phyloP scores from a whole-genome alignment of 306 rosid species.

The Echinosophora koreensis region DNA sequence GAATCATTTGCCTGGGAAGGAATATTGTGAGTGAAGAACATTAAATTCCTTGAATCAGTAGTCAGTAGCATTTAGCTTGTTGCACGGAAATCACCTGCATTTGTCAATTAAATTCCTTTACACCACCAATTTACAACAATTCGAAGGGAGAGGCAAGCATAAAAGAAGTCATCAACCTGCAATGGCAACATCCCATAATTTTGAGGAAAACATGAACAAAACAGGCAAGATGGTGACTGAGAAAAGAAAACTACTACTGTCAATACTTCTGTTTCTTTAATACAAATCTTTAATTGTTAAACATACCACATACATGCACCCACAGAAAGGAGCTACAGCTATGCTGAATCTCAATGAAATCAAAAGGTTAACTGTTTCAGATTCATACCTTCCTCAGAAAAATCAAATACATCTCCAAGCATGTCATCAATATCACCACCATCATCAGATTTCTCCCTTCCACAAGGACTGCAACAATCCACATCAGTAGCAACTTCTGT shows the following conservation, averaged over 20 bases:
- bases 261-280: constrained; percentile 2
- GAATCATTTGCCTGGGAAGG: constrained; percentile 59
- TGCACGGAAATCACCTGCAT: constrained; percentile 59
- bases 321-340: background rate
- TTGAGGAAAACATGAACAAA: constrained; percentile 53
- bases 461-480: constrained; percentile 75
- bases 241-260: constrained; percentile 14
- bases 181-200: constrained; percentile 52
- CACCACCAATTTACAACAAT: constrained; percentile 54
- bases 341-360: constrained; percentile 37
- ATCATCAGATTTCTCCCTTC: constrained; percentile 81
- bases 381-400: constrained; percentile 87
- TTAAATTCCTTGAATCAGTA: constrained; percentile 68
- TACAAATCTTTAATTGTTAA: background rate
- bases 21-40: constrained; percentile 54
- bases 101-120: constrained; percentile 59
- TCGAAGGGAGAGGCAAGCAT: constrained; percentile 50
- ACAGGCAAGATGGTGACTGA: background rate
- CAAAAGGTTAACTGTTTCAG: constrained; percentile 30
- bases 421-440: constrained; percentile 77
- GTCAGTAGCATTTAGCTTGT: constrained; percentile 68
- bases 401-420: constrained; percentile 87
- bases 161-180: constrained; percentile 64
- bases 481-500: constrained; percentile 67
- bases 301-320: background rate